These are phyloP conservation scores for Chalciporus sp. DNA, from an alignment of 1,284 basidiomycete species.

Conservation along the genomic window DNA sequence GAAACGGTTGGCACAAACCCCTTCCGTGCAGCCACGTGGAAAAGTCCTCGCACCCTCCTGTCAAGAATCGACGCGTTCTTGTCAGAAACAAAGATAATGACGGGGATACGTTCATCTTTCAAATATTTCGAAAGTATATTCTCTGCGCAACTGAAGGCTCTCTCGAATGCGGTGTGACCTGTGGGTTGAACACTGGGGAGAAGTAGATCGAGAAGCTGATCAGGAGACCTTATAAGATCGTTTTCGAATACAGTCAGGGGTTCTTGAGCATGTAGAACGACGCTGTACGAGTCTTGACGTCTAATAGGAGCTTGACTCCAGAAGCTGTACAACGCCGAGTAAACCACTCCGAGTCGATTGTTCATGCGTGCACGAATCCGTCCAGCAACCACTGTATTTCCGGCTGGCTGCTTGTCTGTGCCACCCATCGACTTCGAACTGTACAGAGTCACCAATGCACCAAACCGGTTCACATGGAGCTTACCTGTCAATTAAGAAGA, in stretches of 20 bases:
- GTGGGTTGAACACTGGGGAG: conserved; percentile 35
- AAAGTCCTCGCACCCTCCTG: conserved; percentile 41
- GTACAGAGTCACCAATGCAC: neutral
- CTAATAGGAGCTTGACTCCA: conserved; percentile 46
- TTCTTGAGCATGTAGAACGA: conserved; percentile 49
- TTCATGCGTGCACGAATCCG: conserved; percentile 39
- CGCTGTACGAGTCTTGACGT: conserved; percentile 54
- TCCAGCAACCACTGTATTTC: conserved; percentile 40
- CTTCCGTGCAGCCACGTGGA: conserved; percentile 41
- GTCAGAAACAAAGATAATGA: conserved; percentile 65
- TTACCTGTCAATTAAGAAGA: conserved; percentile 56
- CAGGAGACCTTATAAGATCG: conserved; percentile 48
- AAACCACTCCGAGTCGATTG: conserved; percentile 61
- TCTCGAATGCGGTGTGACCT: conserved; percentile 51
- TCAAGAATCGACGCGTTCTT: conserved; percentile 43
- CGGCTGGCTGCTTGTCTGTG: conserved; percentile 43
- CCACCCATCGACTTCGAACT: conserved; percentile 55
- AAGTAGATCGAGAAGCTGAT: conserved; percentile 45
- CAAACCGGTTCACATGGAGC: neutral
- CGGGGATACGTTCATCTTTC: conserved; percentile 54
- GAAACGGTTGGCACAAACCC: conserved; percentile 37
- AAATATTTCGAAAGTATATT: conserved; percentile 45
- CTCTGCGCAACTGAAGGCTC: conserved; percentile 44
- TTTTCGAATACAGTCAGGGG: conserved; percentile 39
- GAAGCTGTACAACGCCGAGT: conserved; percentile 51